These are phyloP conservation scores for Bruguiera gymnorhiza DNA, from an alignment of 345 rosid species.

Conservation along the genomic window DNA sequence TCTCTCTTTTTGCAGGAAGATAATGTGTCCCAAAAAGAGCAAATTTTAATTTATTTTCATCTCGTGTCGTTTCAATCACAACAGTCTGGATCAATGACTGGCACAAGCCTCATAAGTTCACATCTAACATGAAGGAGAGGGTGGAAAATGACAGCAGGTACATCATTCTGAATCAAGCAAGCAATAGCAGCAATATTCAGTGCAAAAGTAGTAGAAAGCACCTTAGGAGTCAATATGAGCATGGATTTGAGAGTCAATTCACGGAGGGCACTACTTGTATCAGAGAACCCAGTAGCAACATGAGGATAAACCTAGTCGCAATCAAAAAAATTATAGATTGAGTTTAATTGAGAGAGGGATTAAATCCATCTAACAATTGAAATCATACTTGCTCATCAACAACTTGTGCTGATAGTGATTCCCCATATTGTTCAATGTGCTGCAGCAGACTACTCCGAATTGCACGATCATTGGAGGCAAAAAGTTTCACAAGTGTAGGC, in stretches of 20 bases:
- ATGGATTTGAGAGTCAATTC: slow-evolving; percentile 97
- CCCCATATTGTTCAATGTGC: slow-evolving; percentile 96
- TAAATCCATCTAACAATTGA: slow-evolving; percentile 4
- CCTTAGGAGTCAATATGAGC: slow-evolving; percentile 98
- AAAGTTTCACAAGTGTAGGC: slow-evolving; percentile 84
- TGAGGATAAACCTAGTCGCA: slow-evolving; percentile 78
- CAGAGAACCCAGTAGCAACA: slow-evolving; percentile 88
- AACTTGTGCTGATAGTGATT: slow-evolving; percentile 72
- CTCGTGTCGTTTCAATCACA: too few relatives aligned
- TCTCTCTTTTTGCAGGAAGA: too few relatives aligned
- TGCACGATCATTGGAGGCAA: slow-evolving; percentile 91
- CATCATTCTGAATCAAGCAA: background rate
- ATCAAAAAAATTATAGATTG: slow-evolving; percentile 12
- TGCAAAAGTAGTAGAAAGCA: slow-evolving; percentile 15
- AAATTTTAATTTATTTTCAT: too few relatives aligned
- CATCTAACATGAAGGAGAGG: too few relatives aligned
- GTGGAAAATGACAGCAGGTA: too few relatives aligned
- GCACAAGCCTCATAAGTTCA: too few relatives aligned
- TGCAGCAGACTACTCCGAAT: slow-evolving; percentile 89
- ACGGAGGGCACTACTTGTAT: slow-evolving; percentile 87
- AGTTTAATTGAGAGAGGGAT: slow-evolving; percentile 8
- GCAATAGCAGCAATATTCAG: slow-evolving; percentile 1
- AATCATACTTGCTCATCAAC: slow-evolving; percentile 92
- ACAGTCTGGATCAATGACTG: too few relatives aligned
- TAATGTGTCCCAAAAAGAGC: too few relatives aligned